phyloP scores from a whole-genome alignment of 108 stramenopile species.

The Mayamaea pseudoterrestris region DNA sequence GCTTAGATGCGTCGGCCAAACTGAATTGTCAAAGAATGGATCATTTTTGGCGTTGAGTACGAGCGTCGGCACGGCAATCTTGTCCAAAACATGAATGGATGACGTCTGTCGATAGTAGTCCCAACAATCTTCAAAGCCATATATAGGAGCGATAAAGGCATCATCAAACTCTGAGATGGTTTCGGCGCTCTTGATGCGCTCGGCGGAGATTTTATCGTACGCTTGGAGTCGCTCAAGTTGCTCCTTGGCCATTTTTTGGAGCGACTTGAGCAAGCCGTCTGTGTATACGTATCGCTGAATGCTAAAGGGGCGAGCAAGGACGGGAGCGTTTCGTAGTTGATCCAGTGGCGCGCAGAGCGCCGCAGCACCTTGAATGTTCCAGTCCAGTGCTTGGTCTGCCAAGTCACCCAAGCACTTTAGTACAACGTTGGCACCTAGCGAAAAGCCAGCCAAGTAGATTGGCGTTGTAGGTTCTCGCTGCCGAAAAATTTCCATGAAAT shows the following conservation, averaged over 20 bases:
- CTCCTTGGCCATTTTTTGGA: slow-evolving; percentile 28
- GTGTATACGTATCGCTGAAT: slow-evolving; percentile 50
- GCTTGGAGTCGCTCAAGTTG: slow-evolving; percentile 22
- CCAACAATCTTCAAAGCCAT: slow-evolving; percentile 48
- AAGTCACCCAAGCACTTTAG: slow-evolving; percentile 70
- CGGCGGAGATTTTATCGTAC: slow-evolving; percentile 32
- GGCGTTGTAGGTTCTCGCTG: slow-evolving; percentile 14
- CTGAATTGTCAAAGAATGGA: slow-evolving; percentile 54
- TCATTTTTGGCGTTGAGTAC: slow-evolving; percentile 67
- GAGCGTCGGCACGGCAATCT: slow-evolving; percentile 49
- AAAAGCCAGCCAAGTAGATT: slow-evolving; percentile 77
- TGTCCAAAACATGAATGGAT: slow-evolving; percentile 32
- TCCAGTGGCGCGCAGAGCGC: slow-evolving; percentile 80
- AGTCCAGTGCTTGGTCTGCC: slow-evolving; percentile 26
- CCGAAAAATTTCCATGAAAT: slow-evolving; percentile 39
- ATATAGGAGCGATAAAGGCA: slow-evolving; percentile 50
- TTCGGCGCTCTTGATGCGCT: slow-evolving; percentile 19
- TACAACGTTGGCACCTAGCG: slow-evolving; percentile 85
- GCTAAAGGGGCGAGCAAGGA: slow-evolving; percentile 45
- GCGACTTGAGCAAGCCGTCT: slow-evolving; percentile 30
- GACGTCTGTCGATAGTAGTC: slow-evolving; percentile 70
- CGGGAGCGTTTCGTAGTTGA: slow-evolving; percentile 18
- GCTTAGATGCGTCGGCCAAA: slow-evolving; percentile 27
- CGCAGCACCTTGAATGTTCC: slow-evolving; percentile 69
- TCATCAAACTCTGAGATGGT: slow-evolving; percentile 71